Base-by-base conservation (phyloP, 2,329 filamentous ascomycete species). In the Cercospora berteroae region DNA sequence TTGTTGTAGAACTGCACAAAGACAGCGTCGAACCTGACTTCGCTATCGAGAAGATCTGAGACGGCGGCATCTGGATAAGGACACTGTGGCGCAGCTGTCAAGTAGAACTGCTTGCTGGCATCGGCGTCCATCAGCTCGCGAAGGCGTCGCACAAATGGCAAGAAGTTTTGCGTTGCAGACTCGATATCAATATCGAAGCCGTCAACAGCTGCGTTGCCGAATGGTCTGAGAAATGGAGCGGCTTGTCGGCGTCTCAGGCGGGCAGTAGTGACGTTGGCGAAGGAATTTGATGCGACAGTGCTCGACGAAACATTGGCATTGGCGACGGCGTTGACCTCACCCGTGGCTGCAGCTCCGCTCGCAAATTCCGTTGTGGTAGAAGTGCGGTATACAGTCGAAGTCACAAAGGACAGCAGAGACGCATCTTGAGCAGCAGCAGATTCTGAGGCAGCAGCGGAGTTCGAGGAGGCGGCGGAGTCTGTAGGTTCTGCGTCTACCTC, bases 121-220 rank as follows among this genome's bases (percentile, higher is more conserved):
- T 77, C 72, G n/a, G 70, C 64, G 57, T 72, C 72, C 72, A 78
- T 77, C 1, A 71, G 33, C 6, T 67, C 63, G 29, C 79, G 76
- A 1, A 82, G 72, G 5, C 74, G 73, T n/a, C 64, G 64, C 16
- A 75, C 78, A 42, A 81, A 77, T 50, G 71, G 92, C 79, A 78
- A 85, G 79, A 90, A 87, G 79, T 91, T 88, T 58, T 78, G 78
- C 13, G 85, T 84, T 2, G 79, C 77, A 4, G 85, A 82, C 79
- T 93, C 90, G 69, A 93, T 88, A 77, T 93, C 90, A 70, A 93
- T 87, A 78, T 93, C 90, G 77, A 93, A 92, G 4, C 91, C 91
- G 76, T 93, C 89, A 50, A 93, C 80, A 4, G 86, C 82, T 9
- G 88, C 86, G 12, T 80, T 78, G 63, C 88, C 88, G 75, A 93